Evolutionary conservation across 768 basidiomycete genomes (phyloP).

Genomic region (Tricholoma bakamatsutake): DNA sequence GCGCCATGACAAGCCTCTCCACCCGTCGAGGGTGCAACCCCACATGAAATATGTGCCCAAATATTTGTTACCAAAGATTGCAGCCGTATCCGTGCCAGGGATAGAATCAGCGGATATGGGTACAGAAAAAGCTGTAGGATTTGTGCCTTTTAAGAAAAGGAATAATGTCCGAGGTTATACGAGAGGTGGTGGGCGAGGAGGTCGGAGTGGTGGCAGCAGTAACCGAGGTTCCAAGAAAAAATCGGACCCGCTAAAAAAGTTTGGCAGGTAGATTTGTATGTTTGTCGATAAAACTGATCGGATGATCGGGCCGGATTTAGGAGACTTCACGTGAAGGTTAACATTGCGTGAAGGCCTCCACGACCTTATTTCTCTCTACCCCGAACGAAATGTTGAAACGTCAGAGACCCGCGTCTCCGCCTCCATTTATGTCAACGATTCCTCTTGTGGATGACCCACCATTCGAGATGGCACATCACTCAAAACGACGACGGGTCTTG

Average conservation of each 20-base stretch:
- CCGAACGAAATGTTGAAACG: constrained; percentile 45
- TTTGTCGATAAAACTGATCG: neutral
- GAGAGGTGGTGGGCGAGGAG: constrained; percentile 51
- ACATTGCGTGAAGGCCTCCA: neutral
- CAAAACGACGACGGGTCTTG: constrained; percentile 49
- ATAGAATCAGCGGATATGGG: constrained; percentile 21
- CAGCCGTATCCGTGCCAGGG: constrained; percentile 49
- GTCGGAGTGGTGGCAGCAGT: constrained; percentile 43
- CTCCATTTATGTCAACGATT: constrained; percentile 24
- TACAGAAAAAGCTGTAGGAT: constrained; percentile 37
- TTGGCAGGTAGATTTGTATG: constrained; percentile 32
- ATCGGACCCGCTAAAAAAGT: constrained; percentile 78
- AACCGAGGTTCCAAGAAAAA: constrained; percentile 64
- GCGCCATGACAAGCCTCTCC: constrained; percentile 90
- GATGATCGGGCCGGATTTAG: neutral
- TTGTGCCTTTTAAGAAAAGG: constrained; percentile 72
- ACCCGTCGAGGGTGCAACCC: constrained; percentile 82
- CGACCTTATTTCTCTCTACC: neutral
- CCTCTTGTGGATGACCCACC: constrained; percentile 23
- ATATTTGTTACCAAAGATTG: constrained; percentile 83
- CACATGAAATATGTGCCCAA: constrained; percentile 96
- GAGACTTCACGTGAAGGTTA: neutral
- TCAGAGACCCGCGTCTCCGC: constrained; percentile 41
- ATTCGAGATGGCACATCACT: constrained; percentile 23
- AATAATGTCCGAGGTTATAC: constrained; percentile 39